Base-by-base conservation (phyloP, 1,139 yeast genomes). In the Candida pseudocylindracea region DNA sequence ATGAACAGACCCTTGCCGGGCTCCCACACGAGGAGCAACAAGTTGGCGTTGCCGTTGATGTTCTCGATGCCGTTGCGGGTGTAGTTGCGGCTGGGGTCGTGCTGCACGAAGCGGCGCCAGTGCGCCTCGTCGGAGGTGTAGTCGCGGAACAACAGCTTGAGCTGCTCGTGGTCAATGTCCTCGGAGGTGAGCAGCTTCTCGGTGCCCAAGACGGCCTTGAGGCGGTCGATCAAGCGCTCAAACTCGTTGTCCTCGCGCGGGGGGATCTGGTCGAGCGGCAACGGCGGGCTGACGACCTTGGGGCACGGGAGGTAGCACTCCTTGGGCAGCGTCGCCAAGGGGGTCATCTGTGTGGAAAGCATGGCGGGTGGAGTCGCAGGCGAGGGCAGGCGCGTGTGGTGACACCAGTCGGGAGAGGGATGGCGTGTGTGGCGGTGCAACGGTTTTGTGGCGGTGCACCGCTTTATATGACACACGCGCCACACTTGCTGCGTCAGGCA, bases 11-110 rank as follows among this genome's bases (percentile, higher is more conserved):
- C 58, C 43, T 60, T 59, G n/a, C 68, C 68, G 0, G 83, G 83
- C 35, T 65, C 62, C 88, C 88, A 76, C 26, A 74, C 81, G 34
- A 75, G 50, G 11, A 75, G 53, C 33, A 76, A 57, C 38, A 75
- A 53, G 45, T 74, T 73, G 32, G 81, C 85, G 49, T 72, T 72
- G 27, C 67, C 64, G 46, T 72, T 71, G 45, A 72, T 65, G 45
- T 72, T 67, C 38, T 68, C 67, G 24, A 74, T 67, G 1, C 81
- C 81, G 44, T 75, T 75, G 36, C 73, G 49, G 25, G 72, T 60
- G 47, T 69, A 68, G 36, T 57, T 60, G 35, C 67, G 47, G 13
- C 62, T 45, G 2, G 54, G 41, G 41, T 74, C 83, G 32, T 57
- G 58, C 27, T 67, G 54, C 2, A 80, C 81, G 47, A 55, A 72